Conservation (phyloP, 768 basidiomycete species). For the Tremella yokohamensis region DNA sequence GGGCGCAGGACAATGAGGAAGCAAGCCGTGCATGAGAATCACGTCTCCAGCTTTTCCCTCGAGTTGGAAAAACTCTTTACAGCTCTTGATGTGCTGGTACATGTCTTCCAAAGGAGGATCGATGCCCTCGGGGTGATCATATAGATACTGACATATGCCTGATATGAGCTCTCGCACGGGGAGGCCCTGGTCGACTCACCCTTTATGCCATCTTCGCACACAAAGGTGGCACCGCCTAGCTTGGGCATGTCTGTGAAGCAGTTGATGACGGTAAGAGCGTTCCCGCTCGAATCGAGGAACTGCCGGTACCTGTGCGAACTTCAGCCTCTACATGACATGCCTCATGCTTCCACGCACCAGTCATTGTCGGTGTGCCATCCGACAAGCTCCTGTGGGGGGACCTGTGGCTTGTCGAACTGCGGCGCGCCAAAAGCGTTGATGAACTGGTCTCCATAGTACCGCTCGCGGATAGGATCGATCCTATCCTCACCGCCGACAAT, state of each 20-base stretch:
- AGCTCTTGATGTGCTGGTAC: conserved; percentile 4
- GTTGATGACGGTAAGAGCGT: conserved; percentile 30
- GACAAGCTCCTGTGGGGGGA: conserved; percentile 2
- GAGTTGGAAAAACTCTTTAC: conserved; percentile 15
- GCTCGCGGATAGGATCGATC: conserved; percentile 27
- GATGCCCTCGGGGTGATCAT: conserved; percentile 30
- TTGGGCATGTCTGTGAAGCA: conserved; percentile 34
- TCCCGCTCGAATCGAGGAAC: conserved; percentile 29
- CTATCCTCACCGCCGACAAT: conserved; percentile 34
- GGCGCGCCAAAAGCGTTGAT: conserved; percentile 27
- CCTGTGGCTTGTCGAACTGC: conserved; percentile 14
- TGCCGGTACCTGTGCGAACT: conserved; percentile 19
- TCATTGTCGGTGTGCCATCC: conserved; percentile 39
- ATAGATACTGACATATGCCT: conserved; percentile 20
- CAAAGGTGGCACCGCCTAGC: conserved; percentile 23
- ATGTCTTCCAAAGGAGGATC: conserved; percentile 21
- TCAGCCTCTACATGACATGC: neutral
- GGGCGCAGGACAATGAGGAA: too few relatives aligned
- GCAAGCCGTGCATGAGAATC: conserved; percentile 20
- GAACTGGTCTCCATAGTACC: conserved; percentile 33
- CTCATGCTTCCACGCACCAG: conserved; percentile 14
- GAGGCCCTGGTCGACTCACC: too few relatives aligned
- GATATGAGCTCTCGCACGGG: neutral
- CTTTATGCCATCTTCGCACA: conserved; percentile 32
- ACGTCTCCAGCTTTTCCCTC: conserved; percentile 28